Evolutionary conservation across 129 eudicot genomes (phyloP), one percentile per base, ranked within the genome.

Genomic region (Artemisia annua): DNA sequence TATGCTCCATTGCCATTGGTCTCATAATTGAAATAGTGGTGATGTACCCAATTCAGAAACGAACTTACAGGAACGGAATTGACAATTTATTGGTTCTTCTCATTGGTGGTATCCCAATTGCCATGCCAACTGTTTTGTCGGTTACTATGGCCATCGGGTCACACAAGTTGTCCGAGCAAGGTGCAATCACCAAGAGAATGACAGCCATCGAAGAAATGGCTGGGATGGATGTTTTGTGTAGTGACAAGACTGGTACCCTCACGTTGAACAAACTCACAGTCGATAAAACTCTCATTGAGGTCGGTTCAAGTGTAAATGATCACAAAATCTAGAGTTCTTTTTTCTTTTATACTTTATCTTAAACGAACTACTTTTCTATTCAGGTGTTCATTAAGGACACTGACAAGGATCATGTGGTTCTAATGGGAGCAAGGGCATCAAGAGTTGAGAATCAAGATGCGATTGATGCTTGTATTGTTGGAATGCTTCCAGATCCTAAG

Each of bases 191-290:
- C 7, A 91, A 91, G 85, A 91, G 97, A 78, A 91, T 91, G 97
- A 91, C 97, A 11, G 97, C 97, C 69, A 91, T 91, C 72, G 97
- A 91, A 73, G 97, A 91, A 73, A 81, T 91, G 97, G 97, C 97
- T 11, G 97, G 97, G 3, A 91, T 91, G 97, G 97, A 91, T 84
- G 97, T 91, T 63, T 85, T 91, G 63, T 91, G 97, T 35, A 91
- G 97, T 67, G 97, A 91, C 79, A 91, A 91, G 77, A 91, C 97
- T 15, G 97, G 97, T 16, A 91, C 97, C 53, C 96, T 91, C 58
- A 91, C 97, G 16, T 78, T 91, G 2, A 91, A 91, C 80, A 86
- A 91, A 80, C 97, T 91, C 60, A 86, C 92, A 51, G 97, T 91
- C 6, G 97, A 91, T 62, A 86, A 77, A 68, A 70, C 66, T 39